phyloP scores from a whole-genome alignment of 2,329 filamentous ascomycete species.

The Pseudocercospora vitis region DNA sequence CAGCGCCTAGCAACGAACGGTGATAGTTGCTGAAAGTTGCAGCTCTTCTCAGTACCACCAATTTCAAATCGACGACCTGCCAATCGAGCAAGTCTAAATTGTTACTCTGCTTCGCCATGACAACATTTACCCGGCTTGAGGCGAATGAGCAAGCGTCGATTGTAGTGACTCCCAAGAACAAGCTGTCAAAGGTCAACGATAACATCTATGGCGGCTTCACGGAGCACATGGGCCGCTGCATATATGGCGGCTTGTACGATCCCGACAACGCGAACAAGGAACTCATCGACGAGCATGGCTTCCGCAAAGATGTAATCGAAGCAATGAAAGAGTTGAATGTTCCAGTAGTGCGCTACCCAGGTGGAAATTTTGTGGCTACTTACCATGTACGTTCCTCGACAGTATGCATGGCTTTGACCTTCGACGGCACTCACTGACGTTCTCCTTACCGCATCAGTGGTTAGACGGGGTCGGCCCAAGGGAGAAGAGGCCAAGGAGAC shows the following conservation, averaged over 20 bases:
- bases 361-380: constrained; percentile 80
- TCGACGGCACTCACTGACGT: neutral
- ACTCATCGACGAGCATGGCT: constrained; percentile 72
- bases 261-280: constrained; percentile 60
- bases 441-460: constrained; percentile 52
- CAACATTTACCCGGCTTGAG: constrained; percentile 68
- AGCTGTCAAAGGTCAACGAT: constrained; percentile 71
- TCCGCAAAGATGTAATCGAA: constrained; percentile 74
- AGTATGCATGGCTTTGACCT: neutral
- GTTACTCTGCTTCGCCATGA: constrained; percentile 46
- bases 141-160: constrained; percentile 64
- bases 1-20: no score
- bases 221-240: constrained; percentile 89
- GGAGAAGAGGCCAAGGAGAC: constrained; percentile 64
- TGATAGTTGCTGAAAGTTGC: no score
- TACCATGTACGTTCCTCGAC: constrained; percentile 56
- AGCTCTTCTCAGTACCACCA: neutral
- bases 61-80: no score
- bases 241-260: constrained; percentile 84
- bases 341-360: constrained; percentile 77
- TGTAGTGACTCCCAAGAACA: constrained; percentile 63
- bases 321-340: constrained; percentile 72
- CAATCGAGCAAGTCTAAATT: neutral
- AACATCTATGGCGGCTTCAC: constrained; percentile 84
- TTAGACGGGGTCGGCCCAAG: constrained; percentile 74